Base-by-base conservation (phyloP, 345 rosid species). In the Gossypium arboreum region DNA sequence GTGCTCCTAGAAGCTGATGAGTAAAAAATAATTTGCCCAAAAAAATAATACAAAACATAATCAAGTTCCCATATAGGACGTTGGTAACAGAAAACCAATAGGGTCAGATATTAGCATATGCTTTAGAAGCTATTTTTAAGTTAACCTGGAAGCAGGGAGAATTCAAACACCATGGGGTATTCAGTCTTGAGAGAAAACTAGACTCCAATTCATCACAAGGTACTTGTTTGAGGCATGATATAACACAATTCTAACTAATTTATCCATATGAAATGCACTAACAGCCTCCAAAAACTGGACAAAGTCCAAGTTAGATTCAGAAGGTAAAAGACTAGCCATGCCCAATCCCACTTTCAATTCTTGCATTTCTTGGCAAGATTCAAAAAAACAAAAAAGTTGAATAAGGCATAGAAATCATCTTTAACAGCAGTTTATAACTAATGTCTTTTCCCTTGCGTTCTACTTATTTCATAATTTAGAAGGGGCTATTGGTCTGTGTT, bases 101-200 rank as follows among this genome's bases (percentile, higher is more conserved):
- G 3, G 11, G 18, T 55, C 59, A 55, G 59, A 18, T 55, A 55
- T 55, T 18, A 55, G 11, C 61, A 57, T 57, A 57, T 18, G 13
- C 61, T 57, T 57, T 57, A 18, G 61, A 20, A 57, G 27, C 61
- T 57, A 57, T 57, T 57, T 57, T 57, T n/a, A 57, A 57, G 61
- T 57, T 22, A 20, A 18, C 15, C 61, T 57, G 10, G 61, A 20
- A 57, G 61, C 61, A 57, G 27, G 29, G 61, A 57, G 27, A 57
- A 9, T 18, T 57, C 27, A 57, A 57, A 57, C 10, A 12, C 27
- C 61, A 55, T 9, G 7, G 59, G 25, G 4, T 55, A 18, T 20
- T 34, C 41, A 5, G 41, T 34, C 41, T 34, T 20, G 7, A 20
- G 61, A 57, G 9, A 57, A 57, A 7, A 57, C 12, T 2, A 10